Percentiles rank a stretch among this genome's conserved stretches.
These are phyloP conservation scores for Paracamarosporium sp. DNA, from an alignment of 2,329 filamentous ascomycete genomes.

Conservation along the genomic window DNA sequence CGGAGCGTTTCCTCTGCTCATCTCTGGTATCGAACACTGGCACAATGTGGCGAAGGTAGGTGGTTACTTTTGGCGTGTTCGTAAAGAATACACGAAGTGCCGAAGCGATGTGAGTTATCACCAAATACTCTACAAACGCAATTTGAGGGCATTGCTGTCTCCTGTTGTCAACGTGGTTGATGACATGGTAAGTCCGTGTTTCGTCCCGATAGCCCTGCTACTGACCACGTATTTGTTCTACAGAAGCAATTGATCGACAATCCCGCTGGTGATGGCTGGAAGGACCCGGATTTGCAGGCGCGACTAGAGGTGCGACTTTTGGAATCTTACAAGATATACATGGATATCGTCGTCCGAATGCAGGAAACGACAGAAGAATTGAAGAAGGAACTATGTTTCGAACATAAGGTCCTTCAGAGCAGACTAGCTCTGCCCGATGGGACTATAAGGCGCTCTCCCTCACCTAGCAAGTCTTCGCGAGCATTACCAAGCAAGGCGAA, in stretches of 20 bases:
- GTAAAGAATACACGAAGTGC: slow-evolving; percentile 22
- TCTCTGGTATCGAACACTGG: slow-evolving; percentile 24
- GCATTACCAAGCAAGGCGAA: slow-evolving; percentile 7
- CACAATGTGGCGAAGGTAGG: slow-evolving; percentile 20
- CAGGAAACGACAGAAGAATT: slow-evolving; percentile 19
- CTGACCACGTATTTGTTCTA: not conserved
- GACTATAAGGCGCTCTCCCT: not conserved
- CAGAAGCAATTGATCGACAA: slow-evolving; percentile 12
- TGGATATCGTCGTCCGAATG: slow-evolving; percentile 21
- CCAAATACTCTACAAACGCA: slow-evolving; percentile 20
- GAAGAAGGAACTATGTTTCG: slow-evolving; percentile 21
- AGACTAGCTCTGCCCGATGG: slow-evolving; percentile 8
- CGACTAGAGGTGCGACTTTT: slow-evolving; percentile 17
- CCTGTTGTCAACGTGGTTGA: slow-evolving; percentile 15
- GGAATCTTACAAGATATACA: slow-evolving; percentile 23
- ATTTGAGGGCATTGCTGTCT: slow-evolving; percentile 20
- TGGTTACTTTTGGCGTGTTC: slow-evolving; percentile 21
- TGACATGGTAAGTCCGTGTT: slow-evolving; percentile 4
- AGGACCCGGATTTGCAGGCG: slow-evolving; percentile 8
- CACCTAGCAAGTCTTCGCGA: not conserved
- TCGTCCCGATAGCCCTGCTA: not conserved
- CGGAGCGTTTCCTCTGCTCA: slow-evolving; percentile 22
- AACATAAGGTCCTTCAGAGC: slow-evolving; percentile 16
- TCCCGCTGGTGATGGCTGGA: slow-evolving; percentile 15
- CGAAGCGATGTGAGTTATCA: slow-evolving; percentile 16